Evolutionary conservation across 805 yeast species (phyloP).

Genomic region (Schizosaccharomyces osmophilus): DNA sequence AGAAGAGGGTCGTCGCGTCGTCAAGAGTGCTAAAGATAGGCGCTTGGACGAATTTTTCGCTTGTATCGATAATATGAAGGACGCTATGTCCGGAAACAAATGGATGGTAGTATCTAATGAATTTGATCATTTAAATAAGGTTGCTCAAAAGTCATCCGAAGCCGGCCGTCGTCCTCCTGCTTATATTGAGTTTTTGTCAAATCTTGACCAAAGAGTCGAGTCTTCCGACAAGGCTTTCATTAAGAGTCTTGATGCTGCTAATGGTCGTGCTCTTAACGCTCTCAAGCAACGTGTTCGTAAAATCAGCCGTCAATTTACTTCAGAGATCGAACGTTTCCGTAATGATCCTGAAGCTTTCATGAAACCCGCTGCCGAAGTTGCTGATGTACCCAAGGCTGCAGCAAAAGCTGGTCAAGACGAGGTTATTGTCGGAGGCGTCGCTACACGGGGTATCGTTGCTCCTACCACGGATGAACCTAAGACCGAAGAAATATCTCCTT

Average conservation of each 20-base stretch:
- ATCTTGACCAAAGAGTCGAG: constrained; percentile 20
- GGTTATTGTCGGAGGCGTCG: constrained; percentile 12
- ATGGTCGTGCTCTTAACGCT: constrained; percentile 67
- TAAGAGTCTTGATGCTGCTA: constrained; percentile 58
- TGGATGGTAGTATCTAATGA: constrained; percentile 50
- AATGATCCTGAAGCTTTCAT: constrained; percentile 30
- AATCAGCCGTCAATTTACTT: constrained; percentile 42
- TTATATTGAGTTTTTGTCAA: constrained; percentile 43
- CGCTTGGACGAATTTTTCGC: constrained; percentile 63
- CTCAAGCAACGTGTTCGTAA: constrained; percentile 72
- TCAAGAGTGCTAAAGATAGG: constrained; percentile 83
- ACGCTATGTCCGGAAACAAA: constrained; percentile 42
- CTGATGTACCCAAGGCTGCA: constrained; percentile 5
- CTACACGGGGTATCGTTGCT: constrained; percentile 14
- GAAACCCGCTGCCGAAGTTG: constrained; percentile 3
- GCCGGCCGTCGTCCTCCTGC: constrained; percentile 54
- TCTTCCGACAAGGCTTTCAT: constrained; percentile 23
- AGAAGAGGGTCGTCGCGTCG: constrained; percentile 51
- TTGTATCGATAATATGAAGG: constrained; percentile 40
- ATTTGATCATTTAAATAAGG: constrained; percentile 53
- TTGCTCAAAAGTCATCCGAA: constrained; percentile 44
- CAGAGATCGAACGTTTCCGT: constrained; percentile 33
- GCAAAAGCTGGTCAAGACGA: constrained; percentile 5
- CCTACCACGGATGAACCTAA: constrained; percentile 19
- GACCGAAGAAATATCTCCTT: constrained; percentile 15